Base-by-base conservation (phyloP, 352 stramenopile genomes). In the Phytophthora idaei region DNA sequence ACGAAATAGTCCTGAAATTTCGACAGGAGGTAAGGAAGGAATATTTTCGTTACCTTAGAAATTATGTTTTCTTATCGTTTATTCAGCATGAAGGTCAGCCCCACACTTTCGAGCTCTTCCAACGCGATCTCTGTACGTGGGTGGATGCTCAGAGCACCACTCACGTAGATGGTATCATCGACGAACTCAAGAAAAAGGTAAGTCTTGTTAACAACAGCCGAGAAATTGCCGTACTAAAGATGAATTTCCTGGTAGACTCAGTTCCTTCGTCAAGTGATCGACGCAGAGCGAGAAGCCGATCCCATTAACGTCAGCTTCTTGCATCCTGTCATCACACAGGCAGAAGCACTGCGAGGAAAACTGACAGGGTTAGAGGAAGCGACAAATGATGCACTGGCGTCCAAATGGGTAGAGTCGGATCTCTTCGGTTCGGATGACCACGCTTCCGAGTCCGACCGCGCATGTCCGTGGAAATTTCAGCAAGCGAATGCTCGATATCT, bases 161-260 rank as follows among this genome's bases (percentile, higher is more conserved):
- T 49, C 51, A 46, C 2, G 52, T 68, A 28, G 61, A 68, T 39
- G 36, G 11, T 15, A 52, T 63, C 17, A 29, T 68, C 34, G 34
- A 57, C 10, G 52, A 63, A 2, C 32, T 67, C 32, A 55, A 63
- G 31, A 42, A 56, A 36, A 57, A 67, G 37, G 59, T 61, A 67
- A 4, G 59, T 49, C 4, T 32, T 34, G n/a, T 21, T 21, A 21
- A 21, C 21, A 21, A 21, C 21, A 21, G 21, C 21, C 21, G 21
- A 21, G 21, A 21, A 21, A 21, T 21, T 34, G 32, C 0, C 4
- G 21, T 55, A 41, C 47, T 53, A 53, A 53, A 2, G 9, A 14
- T 5, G 15, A 53, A 39, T 11, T 11, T 6, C 7, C 37, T 21
- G 48, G 48, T 46, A 70, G 62, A 66, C 57, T 2, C 32, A 61